Evolutionary conservation across 768 basidiomycete species (phyloP), one percentile per base, ranked within the genome.

Genomic region (Chalciporus chontae): DNA sequence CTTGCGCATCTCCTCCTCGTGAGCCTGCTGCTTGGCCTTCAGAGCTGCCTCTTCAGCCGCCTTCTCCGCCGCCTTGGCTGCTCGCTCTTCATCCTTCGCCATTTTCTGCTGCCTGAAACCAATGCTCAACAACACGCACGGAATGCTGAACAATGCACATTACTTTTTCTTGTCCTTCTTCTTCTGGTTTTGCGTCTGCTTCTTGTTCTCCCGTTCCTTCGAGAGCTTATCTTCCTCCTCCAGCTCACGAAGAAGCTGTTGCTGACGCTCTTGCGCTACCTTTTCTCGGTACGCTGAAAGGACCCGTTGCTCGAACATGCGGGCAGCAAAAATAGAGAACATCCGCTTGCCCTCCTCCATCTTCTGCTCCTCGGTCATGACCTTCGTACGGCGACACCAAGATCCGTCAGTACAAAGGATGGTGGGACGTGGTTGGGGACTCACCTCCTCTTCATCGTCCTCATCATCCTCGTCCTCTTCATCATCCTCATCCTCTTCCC

Each of bases 301-400:
- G 34, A 98, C 96, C 19, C 96, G 85, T 70, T 97, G 95, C 72
- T 99, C 96, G 68, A 99, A 98, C 94, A 98, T 96, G 47, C 96
- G 84, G 38, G 96, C 96, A 14, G 96, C 96, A 62, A 99, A 99
- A 70, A 99, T 96, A 56, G 93, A 94, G 75, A 99, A 99, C 96
- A 99, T 99, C 44, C 91, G 83, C 69, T 94, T 93, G 58, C 96
- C 96, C 72, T 98, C 96, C 70, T 97, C 95, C 88, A 95, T 94
- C 72, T 95, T 94, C 72, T 97, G 91, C 69, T 92, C 90, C 68
- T 97, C 94, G 3, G 94, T 94, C 80, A 95, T 81, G 41, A 80
- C 75, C 84, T 87, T 48, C 18, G 53, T 48, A 37, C 3, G 14
- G 15, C 15, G 15, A 34, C 29, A 43, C 27, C 55, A 38, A 43